Conservation (phyloP, 331 rosid genomes). For the Malus hybrid region DNA sequence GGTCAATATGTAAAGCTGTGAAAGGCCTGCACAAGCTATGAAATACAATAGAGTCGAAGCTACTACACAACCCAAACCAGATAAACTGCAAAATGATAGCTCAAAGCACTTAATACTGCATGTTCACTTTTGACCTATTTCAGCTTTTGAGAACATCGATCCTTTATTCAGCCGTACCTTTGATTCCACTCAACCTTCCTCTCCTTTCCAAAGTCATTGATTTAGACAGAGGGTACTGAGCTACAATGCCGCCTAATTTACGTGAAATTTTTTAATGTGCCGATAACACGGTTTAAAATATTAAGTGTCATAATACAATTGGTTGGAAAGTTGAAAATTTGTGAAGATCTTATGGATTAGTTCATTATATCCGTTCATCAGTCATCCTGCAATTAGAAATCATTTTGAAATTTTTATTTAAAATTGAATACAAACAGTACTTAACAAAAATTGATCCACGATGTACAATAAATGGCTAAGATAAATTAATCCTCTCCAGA, state of each 20-base stretch:
- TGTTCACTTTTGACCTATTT: neutral
- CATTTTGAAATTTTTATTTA: too few species aligned
- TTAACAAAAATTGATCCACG: fast-evolving
- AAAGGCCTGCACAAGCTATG: neutral
- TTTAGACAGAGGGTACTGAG: neutral
- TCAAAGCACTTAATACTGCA: neutral
- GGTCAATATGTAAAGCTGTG: neutral
- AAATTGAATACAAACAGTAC: too few species aligned
- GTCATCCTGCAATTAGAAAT: too few species aligned
- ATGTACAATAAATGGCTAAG: fast-evolving
- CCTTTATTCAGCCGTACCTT: neutral
- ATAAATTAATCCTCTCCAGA: too few species aligned
- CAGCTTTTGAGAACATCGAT: neutral
- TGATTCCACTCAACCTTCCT: neutral
- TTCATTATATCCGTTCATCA: fast-evolving
- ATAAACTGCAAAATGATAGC: neutral
- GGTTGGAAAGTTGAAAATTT: too few species aligned
- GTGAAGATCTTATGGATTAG: fast-evolving
- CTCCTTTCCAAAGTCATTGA: neutral
- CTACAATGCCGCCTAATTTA: slow-evolving; percentile 2
- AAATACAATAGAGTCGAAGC: neutral
- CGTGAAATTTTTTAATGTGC: neutral
- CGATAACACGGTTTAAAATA: fast-evolving
- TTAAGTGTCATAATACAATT: too few species aligned
- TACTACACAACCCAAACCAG: neutral